Conservation (phyloP, 805 yeast species). For the Metschnikowia peoriensis region DNA sequence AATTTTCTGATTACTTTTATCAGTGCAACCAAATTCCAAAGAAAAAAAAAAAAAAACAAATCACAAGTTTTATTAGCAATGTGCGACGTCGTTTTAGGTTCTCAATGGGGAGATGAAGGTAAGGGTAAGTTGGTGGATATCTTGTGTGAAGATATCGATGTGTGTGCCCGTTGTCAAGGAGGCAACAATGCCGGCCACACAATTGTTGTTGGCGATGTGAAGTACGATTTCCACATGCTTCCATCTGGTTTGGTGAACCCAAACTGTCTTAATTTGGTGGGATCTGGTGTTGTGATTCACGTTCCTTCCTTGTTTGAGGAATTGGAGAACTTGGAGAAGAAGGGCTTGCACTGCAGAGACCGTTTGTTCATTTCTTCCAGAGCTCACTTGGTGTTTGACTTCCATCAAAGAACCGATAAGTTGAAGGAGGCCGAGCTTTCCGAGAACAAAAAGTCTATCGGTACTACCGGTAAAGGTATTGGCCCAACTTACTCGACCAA, state of each 20-base stretch:
- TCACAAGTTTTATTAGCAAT: conserved; percentile 25
- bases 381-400: conserved; percentile 95
- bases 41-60: not conserved
- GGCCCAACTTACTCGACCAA: conserved; percentile 98
- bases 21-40: not conserved
- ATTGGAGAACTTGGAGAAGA: conserved; percentile 72
- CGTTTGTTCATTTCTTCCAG: conserved; percentile 87
- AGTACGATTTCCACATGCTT: conserved; percentile 97
- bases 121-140: conserved; percentile 96
- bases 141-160: conserved; percentile 90
- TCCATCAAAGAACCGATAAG: conserved; percentile 96
- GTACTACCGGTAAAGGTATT: conserved; percentile 98
- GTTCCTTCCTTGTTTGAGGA: conserved; percentile 91
- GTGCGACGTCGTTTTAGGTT: conserved; percentile 93
- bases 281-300: conserved; percentile 96
- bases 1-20: not conserved
- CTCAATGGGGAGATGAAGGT: conserved; percentile 99
- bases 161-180: conserved; percentile 97
- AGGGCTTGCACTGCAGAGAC: conserved; percentile 74
- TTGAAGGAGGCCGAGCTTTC: conserved; percentile 90
- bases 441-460: conserved; percentile 78
- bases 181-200: conserved; percentile 99
- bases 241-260: conserved; percentile 98
- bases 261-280: conserved; percentile 83
- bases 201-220: conserved; percentile 82